These are phyloP conservation scores for Phoenix dactylifera DNA, from an alignment of 176 grass and related monocot genomes.

Conservation along the genomic window DNA sequence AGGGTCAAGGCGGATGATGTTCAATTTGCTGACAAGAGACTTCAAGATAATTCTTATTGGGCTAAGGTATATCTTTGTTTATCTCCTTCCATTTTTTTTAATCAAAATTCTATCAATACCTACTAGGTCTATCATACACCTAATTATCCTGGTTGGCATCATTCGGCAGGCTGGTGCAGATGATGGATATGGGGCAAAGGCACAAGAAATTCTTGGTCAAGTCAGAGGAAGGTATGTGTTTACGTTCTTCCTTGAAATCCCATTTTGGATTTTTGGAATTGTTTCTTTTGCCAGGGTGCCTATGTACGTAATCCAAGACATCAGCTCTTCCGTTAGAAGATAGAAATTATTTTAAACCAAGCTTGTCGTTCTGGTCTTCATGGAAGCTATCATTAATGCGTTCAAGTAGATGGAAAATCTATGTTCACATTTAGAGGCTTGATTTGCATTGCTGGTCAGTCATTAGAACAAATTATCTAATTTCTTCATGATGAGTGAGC, in stretches of 20 bases:
- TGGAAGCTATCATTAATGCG: too few relatives aligned
- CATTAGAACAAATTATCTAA: too few relatives aligned
- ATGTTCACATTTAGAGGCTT: too few relatives aligned
- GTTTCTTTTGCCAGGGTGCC: too few relatives aligned
- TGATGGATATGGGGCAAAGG: conserved; percentile 80
- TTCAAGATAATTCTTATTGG: conserved; percentile 95
- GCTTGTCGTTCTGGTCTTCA: too few relatives aligned
- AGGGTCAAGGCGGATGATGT: conserved; percentile 59
- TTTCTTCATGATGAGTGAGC: too few relatives aligned
- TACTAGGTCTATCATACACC: neutral
- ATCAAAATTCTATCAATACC: neutral
- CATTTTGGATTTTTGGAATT: too few relatives aligned
- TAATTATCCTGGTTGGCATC: neutral
- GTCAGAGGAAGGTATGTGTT: conserved; percentile 71
- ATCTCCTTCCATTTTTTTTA: neutral
- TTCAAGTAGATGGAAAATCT: too few relatives aligned
- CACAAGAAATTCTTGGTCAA: conserved; percentile 90
- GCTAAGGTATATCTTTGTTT: conserved; percentile 49
- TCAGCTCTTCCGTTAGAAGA: too few relatives aligned
- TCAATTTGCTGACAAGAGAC: conserved; percentile 62
- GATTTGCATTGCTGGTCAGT: too few relatives aligned
- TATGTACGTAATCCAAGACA: too few relatives aligned
- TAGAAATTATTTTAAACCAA: too few relatives aligned
- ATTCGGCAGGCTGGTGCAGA: conserved; percentile 56
- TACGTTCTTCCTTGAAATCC: neutral